Evolutionary conservation across 805 yeast species (phyloP).

Genomic region (Clavispora vitiphila): DNA sequence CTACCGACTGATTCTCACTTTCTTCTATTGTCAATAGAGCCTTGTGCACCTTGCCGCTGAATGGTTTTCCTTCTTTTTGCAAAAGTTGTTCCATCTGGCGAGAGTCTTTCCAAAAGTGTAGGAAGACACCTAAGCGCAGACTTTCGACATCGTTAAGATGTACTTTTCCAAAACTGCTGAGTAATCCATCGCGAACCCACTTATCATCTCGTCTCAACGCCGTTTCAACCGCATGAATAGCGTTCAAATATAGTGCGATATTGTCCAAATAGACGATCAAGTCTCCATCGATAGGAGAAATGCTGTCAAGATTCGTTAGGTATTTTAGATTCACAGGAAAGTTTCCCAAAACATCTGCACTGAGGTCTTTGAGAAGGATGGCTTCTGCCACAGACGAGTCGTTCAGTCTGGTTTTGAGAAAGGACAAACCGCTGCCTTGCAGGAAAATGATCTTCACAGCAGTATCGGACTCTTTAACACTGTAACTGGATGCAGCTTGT

Average conservation of each 20-base stretch:
- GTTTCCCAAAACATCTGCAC: constrained; percentile 16
- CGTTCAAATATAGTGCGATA: constrained; percentile 23
- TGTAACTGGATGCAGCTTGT: not conserved
- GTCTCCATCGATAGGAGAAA: constrained; percentile 28
- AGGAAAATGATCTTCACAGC: constrained; percentile 11
- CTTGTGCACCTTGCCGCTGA: constrained; percentile 9
- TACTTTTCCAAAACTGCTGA: constrained; percentile 24
- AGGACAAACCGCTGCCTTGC: constrained; percentile 12
- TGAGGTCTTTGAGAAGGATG: constrained; percentile 25
- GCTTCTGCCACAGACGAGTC: constrained; percentile 20
- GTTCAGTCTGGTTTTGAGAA: constrained; percentile 12
- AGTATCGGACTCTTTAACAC: constrained; percentile 3
- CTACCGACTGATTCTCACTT: constrained; percentile 7
- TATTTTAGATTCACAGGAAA: constrained; percentile 35
- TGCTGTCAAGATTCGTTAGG: constrained; percentile 31
- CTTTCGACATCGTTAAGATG: constrained; percentile 19
- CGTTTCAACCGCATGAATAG: constrained; percentile 22
- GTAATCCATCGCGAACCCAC: constrained; percentile 19
- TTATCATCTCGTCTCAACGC: constrained; percentile 15
- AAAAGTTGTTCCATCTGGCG: constrained; percentile 9
- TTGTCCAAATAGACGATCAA: constrained; percentile 28
- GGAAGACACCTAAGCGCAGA: constrained; percentile 27
- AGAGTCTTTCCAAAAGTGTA: constrained; percentile 34
- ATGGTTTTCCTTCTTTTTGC: not conserved
- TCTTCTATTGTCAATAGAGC: constrained; percentile 20